Evolutionary conservation across 345 rosid genomes (phyloP).

Genomic region (Excoecaria cochinchinensis): DNA sequence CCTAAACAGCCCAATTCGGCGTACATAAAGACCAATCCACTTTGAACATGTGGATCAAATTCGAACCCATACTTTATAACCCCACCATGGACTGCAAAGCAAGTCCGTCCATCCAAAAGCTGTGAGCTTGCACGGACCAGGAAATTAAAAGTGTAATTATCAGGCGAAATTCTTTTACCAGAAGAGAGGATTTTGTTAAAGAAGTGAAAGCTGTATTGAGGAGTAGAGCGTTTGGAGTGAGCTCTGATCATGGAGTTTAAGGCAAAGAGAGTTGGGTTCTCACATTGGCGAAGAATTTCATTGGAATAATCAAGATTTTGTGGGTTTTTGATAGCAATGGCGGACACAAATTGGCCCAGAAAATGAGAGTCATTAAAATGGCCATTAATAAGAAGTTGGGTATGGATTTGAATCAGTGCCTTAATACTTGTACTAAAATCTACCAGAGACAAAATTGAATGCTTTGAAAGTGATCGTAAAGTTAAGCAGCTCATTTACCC

Average conservation of each 20-base stretch:
- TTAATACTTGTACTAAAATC: conserved; percentile 27
- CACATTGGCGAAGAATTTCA: conserved; percentile 45
- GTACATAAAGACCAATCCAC: conserved; percentile 54
- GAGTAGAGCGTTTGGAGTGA: conserved; percentile 46
- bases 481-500: neutral
- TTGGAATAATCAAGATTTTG: conserved; percentile 41
- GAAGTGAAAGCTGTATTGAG: conserved; percentile 41
- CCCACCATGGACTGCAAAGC: conserved; percentile 41
- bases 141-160: conserved; percentile 63
- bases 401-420: conserved; percentile 55
- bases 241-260: conserved; percentile 64
- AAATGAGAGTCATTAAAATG: conserved; percentile 39
- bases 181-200: conserved; percentile 38
- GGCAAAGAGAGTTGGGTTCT: conserved; percentile 46
- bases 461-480: conserved; percentile 24
- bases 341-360: conserved; percentile 52
- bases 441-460: conserved; percentile 25
- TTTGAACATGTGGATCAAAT: conserved; percentile 53
- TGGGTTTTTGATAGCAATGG: conserved; percentile 48
- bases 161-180: conserved; percentile 35
- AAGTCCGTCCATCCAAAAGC: conserved; percentile 30
- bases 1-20: conserved; percentile 47
- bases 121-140: conserved; percentile 48
- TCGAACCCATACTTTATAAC: conserved; percentile 54
- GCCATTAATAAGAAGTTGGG: conserved; percentile 47